These are phyloP conservation scores for Pythium biforme DNA, from an alignment of 352 stramenopile genomes.

Conservation along the genomic window DNA sequence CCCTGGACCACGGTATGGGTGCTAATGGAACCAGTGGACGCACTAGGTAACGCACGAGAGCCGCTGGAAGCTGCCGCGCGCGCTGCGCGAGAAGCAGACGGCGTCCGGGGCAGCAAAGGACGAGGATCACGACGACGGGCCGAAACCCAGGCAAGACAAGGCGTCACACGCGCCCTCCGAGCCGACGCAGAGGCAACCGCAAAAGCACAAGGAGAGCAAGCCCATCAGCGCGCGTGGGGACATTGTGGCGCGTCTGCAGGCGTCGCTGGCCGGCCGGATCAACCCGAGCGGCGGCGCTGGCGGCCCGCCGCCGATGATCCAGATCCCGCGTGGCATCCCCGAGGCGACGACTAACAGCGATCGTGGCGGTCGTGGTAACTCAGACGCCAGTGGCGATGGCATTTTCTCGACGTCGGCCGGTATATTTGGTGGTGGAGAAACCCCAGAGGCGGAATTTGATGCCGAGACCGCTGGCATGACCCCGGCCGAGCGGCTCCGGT, in stretches of 20 bases:
- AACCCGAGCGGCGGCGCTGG: constrained; percentile 7
- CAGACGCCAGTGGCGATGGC: constrained; percentile 1
- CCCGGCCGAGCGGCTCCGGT: constrained; percentile 57
- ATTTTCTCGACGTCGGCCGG: constrained; percentile 10
- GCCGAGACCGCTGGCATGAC: constrained; percentile 60
- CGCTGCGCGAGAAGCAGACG: constrained; percentile 13
- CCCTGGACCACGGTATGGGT: no score
- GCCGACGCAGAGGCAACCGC: not conserved
- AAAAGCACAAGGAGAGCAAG: not conserved
- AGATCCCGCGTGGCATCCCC: constrained; percentile 14
- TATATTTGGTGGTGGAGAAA: not conserved
- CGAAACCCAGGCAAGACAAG: not conserved
- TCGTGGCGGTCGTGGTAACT: not conserved
- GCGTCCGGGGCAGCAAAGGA: no score
- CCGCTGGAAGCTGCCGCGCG: constrained; percentile 49
- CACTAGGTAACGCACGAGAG: constrained; percentile 59
- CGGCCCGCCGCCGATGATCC: constrained; percentile 22
- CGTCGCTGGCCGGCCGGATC: constrained; percentile 44
- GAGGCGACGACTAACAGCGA: not conserved
- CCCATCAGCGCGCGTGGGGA: constrained; percentile 15
- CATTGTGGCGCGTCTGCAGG: constrained; percentile 53
- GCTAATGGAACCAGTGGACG: not conserved
- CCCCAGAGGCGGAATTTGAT: constrained; percentile 46
- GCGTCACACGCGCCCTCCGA: not conserved
- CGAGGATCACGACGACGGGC: no score